Base-by-base conservation (phyloP, 2,329 filamentous ascomycete genomes). In the Chaetomium strumarium region DNA sequence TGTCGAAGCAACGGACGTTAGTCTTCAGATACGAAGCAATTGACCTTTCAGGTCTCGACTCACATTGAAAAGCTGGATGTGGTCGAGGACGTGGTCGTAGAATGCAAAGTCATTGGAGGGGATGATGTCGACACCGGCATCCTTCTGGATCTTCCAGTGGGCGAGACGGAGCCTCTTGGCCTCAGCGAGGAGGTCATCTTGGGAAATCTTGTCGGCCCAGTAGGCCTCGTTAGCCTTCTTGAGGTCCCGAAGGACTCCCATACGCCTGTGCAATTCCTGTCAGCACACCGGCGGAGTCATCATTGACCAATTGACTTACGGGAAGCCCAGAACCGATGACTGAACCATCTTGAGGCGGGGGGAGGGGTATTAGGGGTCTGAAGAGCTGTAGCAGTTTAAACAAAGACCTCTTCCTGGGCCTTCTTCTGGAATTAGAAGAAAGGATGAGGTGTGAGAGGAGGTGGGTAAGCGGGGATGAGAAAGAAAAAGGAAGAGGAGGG, bases 131-230 rank as follows among this genome's bases (percentile, higher is more conserved):
- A 97, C 91, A 69, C 93, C 93, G 63, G 93, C 93, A 75, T 95
- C 85, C 82, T 99, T 92, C 81, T 99, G 93, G 77, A 99, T 95
- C 79, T 96, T 90, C 93, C 93, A 99, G 84, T 99, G 93, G 68
- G 86, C 90, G 63, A 91, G 81, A 79, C 93, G 88, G 57, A 99
- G 89, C 72, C 90, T 85, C 88, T 97, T 97, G 73, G 88, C 93
- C 84, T 97, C 93, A 58, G 84, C 81, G 64, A 97, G 80, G 64
- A 99, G 89, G 59, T 95, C 90, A 59, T 87, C 83, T 70, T 91
- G 89, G 60, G 89, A 91, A 73, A 96, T 80, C 81, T 97, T 99
- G 74, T 87, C 92, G 68, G 78, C 86, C 93, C 93, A 99, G 75
- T 83, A 99, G 73, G 92, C 90, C 77, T 99, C 93, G 64, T 91